Evolutionary conservation across 2,329 filamentous ascomycete species (phyloP).

Genomic region (Pseudopithomyces chartarum): DNA sequence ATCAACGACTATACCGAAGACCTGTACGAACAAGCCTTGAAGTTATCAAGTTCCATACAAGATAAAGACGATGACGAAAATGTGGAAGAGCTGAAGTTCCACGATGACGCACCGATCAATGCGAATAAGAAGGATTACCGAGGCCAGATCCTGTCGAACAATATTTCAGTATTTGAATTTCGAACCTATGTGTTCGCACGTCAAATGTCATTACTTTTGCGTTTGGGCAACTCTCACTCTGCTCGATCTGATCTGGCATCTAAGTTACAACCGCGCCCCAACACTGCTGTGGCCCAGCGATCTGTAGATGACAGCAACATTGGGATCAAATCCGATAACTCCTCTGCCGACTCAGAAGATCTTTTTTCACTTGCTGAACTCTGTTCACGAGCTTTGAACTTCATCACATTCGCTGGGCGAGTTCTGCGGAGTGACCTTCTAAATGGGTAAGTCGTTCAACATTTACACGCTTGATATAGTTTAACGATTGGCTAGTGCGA

Average conservation of each 20-base stretch:
- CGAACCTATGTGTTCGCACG: conserved; percentile 90
- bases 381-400: conserved; percentile 79
- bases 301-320: conserved; percentile 39
- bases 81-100: conserved; percentile 22
- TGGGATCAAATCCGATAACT: conserved; percentile 27
- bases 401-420: conserved; percentile 79
- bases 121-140: conserved; percentile 75
- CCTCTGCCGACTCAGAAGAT: conserved; percentile 69
- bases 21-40: conserved; percentile 59
- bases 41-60: conserved; percentile 26
- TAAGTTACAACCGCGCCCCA: conserved; percentile 39
- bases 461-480: conserved; percentile 28
- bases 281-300: conserved; percentile 27
- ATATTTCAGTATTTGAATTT: conserved; percentile 96
- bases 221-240: conserved; percentile 70
- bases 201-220: conserved; percentile 80
- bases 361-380: conserved; percentile 82
- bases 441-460: conserved; percentile 55
- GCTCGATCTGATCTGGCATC: conserved; percentile 48
- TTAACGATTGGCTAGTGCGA: conserved; percentile 37
- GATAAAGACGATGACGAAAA: conserved; percentile 18
- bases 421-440: conserved; percentile 80
- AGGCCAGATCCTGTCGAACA: conserved; percentile 89
- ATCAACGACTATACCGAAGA: conserved; percentile 77
- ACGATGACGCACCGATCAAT: conserved; percentile 44